phyloP scores from a whole-genome alignment of 345 rosid genomes.

The Dimocarpus longan region DNA sequence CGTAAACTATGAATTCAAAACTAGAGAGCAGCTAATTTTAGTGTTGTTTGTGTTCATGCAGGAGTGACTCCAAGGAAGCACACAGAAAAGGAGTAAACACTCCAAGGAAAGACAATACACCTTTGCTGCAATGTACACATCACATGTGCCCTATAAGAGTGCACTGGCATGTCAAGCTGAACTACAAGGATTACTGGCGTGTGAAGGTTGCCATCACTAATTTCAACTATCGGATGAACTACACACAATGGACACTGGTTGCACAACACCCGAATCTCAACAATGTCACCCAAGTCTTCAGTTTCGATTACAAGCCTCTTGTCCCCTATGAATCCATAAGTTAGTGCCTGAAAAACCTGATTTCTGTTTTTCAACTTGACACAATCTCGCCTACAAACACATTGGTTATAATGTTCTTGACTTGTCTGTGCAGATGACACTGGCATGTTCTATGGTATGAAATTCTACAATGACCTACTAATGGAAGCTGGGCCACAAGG shows the following conservation, averaged over 20 bases:
- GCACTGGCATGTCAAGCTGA: constrained; percentile 68
- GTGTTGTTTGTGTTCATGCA: constrained; percentile 24
- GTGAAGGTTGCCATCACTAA: constrained; percentile 63
- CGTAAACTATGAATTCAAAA: background rate
- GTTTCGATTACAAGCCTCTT: constrained; percentile 63
- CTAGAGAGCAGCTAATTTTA: background rate
- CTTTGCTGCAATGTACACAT: constrained; percentile 62
- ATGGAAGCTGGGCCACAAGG: constrained; percentile 66
- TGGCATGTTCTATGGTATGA: constrained; percentile 59
- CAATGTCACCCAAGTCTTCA: constrained; percentile 61
- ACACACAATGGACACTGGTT: constrained; percentile 65
- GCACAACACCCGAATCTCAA: constrained; percentile 68
- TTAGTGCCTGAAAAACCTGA: constrained; percentile 30
- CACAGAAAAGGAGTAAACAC: constrained; percentile 50
- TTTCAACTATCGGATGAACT: constrained; percentile 61
- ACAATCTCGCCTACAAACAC: background rate
- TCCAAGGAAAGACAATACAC: constrained; percentile 54
- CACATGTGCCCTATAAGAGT: constrained; percentile 70
- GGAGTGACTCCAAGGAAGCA: constrained; percentile 55
- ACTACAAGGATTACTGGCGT: constrained; percentile 64
- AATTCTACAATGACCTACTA: constrained; percentile 50
- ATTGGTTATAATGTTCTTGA: constrained; percentile 5
- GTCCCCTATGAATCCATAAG: constrained; percentile 53
- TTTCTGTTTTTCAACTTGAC: background rate
- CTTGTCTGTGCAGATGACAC: constrained; percentile 53